Conservation (phyloP, 1,139 yeast species). For the Zygoascus hellenicus region DNA sequence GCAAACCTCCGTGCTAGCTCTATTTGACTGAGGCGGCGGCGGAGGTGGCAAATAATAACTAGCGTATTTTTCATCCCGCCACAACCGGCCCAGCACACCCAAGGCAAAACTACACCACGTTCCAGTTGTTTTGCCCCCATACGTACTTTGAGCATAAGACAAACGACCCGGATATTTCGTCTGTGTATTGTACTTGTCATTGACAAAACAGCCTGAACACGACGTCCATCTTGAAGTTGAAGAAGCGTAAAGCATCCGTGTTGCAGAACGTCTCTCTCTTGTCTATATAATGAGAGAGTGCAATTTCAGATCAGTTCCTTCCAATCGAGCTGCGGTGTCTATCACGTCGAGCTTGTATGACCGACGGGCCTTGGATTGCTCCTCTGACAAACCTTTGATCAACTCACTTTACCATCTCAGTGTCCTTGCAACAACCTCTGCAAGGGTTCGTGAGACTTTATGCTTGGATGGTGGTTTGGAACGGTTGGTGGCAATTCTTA, state of each 20-base stretch:
- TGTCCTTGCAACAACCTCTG: constrained; percentile 76
- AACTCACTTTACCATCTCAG: constrained; percentile 88
- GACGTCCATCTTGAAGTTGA: no score
- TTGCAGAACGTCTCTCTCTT: no score
- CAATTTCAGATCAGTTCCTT: constrained; percentile 69
- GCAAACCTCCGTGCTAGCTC: no score
- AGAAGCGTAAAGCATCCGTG: no score
- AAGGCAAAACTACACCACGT: no score
- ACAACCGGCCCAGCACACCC: not conserved
- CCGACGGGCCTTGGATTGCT: constrained; percentile 85
- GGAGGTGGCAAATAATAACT: constrained; percentile 1
- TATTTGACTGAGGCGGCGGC: no score
- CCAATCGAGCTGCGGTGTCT: constrained; percentile 84
- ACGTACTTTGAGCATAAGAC: no score
- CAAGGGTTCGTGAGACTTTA: constrained; percentile 84
- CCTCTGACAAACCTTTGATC: constrained; percentile 83
- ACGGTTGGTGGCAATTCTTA: constrained; percentile 75
- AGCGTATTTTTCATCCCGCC: constrained; percentile 10
- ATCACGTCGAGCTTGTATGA: constrained; percentile 87
- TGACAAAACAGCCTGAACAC: no score
- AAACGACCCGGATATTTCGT: no score
- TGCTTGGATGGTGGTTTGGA: constrained; percentile 90
- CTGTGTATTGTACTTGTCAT: no score
- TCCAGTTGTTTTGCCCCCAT: constrained; percentile 5
- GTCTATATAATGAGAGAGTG: constrained; percentile 69